Percentiles rank a stretch among this genome's conserved stretches.
These are phyloP conservation scores for Mariannaea sp. DNA, from an alignment of 2,329 filamentous ascomycete genomes.

Conservation along the genomic window DNA sequence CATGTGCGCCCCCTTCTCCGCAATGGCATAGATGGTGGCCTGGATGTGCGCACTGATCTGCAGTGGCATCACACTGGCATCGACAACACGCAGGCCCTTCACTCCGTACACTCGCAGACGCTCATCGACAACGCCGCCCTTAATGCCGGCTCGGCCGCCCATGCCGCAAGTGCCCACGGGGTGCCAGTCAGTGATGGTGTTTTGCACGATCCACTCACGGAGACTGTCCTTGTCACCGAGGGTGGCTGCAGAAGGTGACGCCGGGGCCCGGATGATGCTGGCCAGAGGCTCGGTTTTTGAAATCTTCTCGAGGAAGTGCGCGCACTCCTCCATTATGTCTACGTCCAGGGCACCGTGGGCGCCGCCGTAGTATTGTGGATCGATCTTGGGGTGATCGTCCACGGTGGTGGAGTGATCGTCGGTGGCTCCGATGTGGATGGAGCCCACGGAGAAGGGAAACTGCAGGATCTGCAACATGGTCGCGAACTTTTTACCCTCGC, in stretches of 20 bases:
- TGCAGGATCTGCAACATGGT: conserved; percentile 56
- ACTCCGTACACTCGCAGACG: conserved; percentile 41
- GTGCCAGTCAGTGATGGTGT: conserved; percentile 46
- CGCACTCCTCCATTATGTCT: conserved; percentile 48
- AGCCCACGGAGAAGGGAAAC: conserved; percentile 54
- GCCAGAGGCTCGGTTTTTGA: conserved; percentile 44
- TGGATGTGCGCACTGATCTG: conserved; percentile 39
- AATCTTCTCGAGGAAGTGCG: conserved; percentile 48
- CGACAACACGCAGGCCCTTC: conserved; percentile 34
- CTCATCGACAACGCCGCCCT: conserved; percentile 41
- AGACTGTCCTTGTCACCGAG: conserved; percentile 25
- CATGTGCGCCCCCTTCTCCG: conserved; percentile 39
- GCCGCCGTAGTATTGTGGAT: conserved; percentile 50
- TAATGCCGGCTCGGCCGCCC: conserved; percentile 38
- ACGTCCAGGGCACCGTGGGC: conserved; percentile 48
- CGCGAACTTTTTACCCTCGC: conserved; percentile 50
- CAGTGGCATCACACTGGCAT: conserved; percentile 41
- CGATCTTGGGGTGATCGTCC: conserved; percentile 44
- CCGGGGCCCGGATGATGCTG: conserved; percentile 42
- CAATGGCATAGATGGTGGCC: conserved; percentile 45
- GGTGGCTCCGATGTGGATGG: conserved; percentile 48
- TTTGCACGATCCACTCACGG: conserved; percentile 35
- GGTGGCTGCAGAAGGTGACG: conserved; percentile 30
- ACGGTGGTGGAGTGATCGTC: conserved; percentile 18
- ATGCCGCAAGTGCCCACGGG: conserved; percentile 46